Percentiles rank a stretch among this genome's conserved stretches.
These are phyloP conservation scores for Eucalyptus caleyi DNA, from an alignment of 345 rosid genomes.

Conservation along the genomic window DNA sequence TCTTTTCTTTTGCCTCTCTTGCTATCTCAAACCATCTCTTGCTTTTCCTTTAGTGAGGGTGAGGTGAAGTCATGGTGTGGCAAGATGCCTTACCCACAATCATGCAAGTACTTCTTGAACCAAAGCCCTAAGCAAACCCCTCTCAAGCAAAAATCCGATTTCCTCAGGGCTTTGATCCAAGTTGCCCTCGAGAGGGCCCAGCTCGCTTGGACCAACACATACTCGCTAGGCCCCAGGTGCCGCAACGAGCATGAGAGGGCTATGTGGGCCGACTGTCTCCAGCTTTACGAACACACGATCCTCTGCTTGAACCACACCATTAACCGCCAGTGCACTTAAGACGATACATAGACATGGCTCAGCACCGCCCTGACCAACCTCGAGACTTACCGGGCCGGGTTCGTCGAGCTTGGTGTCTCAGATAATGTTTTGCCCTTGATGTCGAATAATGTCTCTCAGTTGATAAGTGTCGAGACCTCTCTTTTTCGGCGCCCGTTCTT, in stretches of 20 bases:
- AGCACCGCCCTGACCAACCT: slow-evolving; percentile 79
- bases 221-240: slow-evolving; percentile 39
- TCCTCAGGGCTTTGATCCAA: not conserved
- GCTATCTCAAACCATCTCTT: slow-evolving; percentile 7
- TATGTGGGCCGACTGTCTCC: slow-evolving; percentile 72
- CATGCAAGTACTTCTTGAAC: slow-evolving; percentile 16
- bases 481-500: too few species aligned
- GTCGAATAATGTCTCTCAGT: slow-evolving; percentile 62
- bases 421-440: slow-evolving; percentile 41
- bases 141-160: slow-evolving; percentile 8
- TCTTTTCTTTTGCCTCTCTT: slow-evolving; percentile 10
- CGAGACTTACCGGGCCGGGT: slow-evolving; percentile 59
- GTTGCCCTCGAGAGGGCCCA: slow-evolving; percentile 37
- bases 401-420: slow-evolving; percentile 51
- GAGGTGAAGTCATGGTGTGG: slow-evolving; percentile 15
- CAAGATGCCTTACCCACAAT: slow-evolving; percentile 12
- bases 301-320: slow-evolving; percentile 45
- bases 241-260: slow-evolving; percentile 36
- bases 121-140: not conserved
- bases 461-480: slow-evolving; percentile 9
- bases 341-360: slow-evolving; percentile 82
- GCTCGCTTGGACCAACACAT: slow-evolving; percentile 26
- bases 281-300: slow-evolving; percentile 40
- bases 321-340: slow-evolving; percentile 29
- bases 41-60: slow-evolving; percentile 17